Percentiles rank a stretch among this genome's conserved stretches.
phyloP scores from a whole-genome alignment of 495 filamentous ascomycete genomes.

The Xylaria grammica region DNA sequence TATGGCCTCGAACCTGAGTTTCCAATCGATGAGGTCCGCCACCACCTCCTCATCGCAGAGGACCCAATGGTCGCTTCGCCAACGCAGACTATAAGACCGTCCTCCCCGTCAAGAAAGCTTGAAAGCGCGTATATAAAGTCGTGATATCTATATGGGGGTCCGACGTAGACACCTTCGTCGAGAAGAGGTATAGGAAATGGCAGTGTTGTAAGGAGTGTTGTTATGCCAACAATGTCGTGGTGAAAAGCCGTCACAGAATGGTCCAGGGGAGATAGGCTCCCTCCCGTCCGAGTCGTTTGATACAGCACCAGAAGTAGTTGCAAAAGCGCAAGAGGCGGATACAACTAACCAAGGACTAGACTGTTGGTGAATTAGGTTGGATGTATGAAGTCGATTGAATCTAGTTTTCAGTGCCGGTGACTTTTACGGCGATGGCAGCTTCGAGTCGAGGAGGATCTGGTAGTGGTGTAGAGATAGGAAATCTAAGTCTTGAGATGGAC shows the following conservation, averaged over 20 bases:
- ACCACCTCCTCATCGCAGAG: conserved; percentile 50
- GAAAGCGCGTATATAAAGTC: conserved; percentile 1
- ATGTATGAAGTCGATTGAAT: not conserved
- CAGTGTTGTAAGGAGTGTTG: conserved; percentile 22
- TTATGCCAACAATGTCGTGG: not conserved
- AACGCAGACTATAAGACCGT: conserved; percentile 26
- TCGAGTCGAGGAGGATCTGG: not conserved
- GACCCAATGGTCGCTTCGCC: conserved; percentile 44
- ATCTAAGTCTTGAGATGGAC: not conserved
- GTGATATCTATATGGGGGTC: conserved; percentile 13
- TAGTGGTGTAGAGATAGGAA: not conserved
- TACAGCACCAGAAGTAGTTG: conserved; percentile 7
- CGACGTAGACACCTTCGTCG: conserved; percentile 19
- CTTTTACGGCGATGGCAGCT: not conserved
- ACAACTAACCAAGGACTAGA: not conserved
- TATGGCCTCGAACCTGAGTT: conserved; percentile 35
- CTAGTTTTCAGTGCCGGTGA: not conserved
- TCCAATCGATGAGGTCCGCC: conserved; percentile 43
- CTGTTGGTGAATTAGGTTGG: not conserved
- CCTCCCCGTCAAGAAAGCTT: conserved; percentile 6
- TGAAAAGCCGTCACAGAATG: not conserved
- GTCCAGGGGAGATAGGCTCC: not conserved
- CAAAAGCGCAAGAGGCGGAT: not conserved
- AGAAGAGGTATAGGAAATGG: not conserved
- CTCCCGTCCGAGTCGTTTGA: not conserved